These are phyloP conservation scores for Lentinula novae-zelandiae DNA, from an alignment of 1,284 basidiomycete species.

Conservation along the genomic window DNA sequence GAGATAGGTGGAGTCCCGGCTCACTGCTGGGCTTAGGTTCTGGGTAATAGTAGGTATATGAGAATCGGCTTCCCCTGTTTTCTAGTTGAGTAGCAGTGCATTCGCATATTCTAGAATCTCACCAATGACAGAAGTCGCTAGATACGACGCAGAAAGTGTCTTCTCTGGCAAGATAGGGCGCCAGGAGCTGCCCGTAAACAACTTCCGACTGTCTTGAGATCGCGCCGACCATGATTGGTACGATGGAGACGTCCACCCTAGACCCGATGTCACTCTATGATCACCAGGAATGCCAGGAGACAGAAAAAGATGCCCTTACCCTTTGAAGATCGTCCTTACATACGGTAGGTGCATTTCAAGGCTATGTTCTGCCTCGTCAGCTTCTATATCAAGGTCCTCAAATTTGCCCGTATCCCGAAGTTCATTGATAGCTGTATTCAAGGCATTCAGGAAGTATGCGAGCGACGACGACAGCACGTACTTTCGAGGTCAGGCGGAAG, in stretches of 20 bases:
- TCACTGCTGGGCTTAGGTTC: slow-evolving; percentile 49
- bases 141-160: slow-evolving; percentile 90
- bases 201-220: slow-evolving; percentile 62
- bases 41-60: slow-evolving; percentile 89
- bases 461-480: slow-evolving; percentile 33
- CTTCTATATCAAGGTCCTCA: slow-evolving; percentile 56
- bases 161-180: slow-evolving; percentile 73
- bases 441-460: not conserved
- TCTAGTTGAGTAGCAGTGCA: slow-evolving; percentile 1
- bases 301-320: slow-evolving; percentile 36
- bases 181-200: slow-evolving; percentile 68
- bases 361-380: slow-evolving; percentile 95
- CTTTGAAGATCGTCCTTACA: slow-evolving; percentile 82
- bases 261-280: not conserved
- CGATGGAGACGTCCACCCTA: slow-evolving; percentile 74
- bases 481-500: slow-evolving; percentile 78
- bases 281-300: not conserved
- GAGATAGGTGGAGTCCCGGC: slow-evolving; percentile 51
- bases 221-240: slow-evolving; percentile 91
- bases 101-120: slow-evolving; percentile 4
- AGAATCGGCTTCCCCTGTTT: slow-evolving; percentile 83
- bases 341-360: slow-evolving; percentile 98
- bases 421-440: slow-evolving; percentile 58
- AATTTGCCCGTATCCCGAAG: slow-evolving; percentile 73
- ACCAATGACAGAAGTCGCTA: slow-evolving; percentile 99